phyloP scores from a whole-genome alignment of 768 basidiomycete species.

The Pleurotus giganteus region DNA sequence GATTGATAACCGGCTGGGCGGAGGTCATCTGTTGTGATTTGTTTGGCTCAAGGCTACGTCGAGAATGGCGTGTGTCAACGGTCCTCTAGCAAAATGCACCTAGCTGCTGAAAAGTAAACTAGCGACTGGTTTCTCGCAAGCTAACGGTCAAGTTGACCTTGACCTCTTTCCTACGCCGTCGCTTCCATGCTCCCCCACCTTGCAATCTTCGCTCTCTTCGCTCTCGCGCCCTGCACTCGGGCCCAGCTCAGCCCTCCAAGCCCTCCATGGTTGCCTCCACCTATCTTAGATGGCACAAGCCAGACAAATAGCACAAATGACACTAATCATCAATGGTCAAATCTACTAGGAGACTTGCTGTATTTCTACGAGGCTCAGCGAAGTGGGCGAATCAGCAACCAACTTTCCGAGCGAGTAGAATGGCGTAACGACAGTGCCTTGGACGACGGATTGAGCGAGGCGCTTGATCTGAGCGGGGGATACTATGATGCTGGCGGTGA shows the following conservation, averaged over 20 bases:
- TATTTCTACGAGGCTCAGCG: constrained; percentile 94
- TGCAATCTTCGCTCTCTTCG: constrained; percentile 21
- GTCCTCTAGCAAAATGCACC: background rate
- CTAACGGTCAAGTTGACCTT: background rate
- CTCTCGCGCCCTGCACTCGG: constrained; percentile 26
- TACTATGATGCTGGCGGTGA: constrained; percentile 92
- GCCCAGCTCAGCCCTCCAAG: constrained; percentile 65
- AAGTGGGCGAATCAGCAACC: constrained; percentile 58
- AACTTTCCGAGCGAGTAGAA: constrained; percentile 59
- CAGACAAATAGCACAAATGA: constrained; percentile 33
- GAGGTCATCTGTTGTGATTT: no score
- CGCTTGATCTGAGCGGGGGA: constrained; percentile 76
- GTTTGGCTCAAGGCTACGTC: background rate
- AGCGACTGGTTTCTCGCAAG: background rate
- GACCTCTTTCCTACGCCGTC: constrained; percentile 12
- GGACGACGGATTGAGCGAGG: constrained; percentile 73
- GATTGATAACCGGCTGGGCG: background rate
- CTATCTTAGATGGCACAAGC: constrained; percentile 52
- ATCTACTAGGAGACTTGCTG: constrained; percentile 72
- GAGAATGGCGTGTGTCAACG: background rate
- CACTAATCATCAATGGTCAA: constrained; percentile 82
- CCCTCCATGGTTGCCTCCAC: constrained; percentile 64
- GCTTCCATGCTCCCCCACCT: constrained; percentile 17
- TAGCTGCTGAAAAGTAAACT: background rate
- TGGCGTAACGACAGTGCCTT: constrained; percentile 87